Base-by-base conservation (phyloP, 495 filamentous ascomycete species). In the Daldinia childiae region DNA sequence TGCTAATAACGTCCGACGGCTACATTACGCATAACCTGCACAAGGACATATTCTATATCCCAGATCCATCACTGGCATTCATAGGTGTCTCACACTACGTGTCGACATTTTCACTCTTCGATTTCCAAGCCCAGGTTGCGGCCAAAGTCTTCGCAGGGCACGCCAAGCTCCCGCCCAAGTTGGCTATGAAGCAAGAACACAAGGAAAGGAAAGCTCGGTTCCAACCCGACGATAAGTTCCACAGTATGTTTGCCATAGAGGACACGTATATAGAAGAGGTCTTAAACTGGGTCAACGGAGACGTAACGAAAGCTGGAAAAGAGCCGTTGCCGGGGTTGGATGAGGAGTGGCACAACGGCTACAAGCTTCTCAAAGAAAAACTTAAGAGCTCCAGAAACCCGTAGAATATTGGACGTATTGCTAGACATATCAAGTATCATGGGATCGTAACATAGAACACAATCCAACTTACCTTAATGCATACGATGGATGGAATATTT, bases 1-100 rank as follows among this genome's bases (percentile, higher is more conserved):
- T 86, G 0, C 73, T 92, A 4, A 84, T 91, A 1, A 90, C 90
- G 4, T 66, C 76, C 0, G 87, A 91, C 61, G 90, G 90, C 0
- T 84, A 80, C 3, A 88, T 88, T 72, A 73, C 89, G n/a, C 89
- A 91, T 73, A 91, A 92, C 70, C 68, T 91, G 4, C 86, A 91
- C 77, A 85, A 86, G 43, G 88, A 91, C 66, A 86, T 91, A 3
- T 90, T 90, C 72, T 91, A 89, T 69, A 90, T 90, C 48, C 82
- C 84, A 0, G 88, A 91, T 59, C 88, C 89, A 0, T 85, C 87
- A 0, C 72, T 91, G 14, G 82, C 82, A 0, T 90, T 91, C 68
- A 78, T 91, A 7, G 89, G 89, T 0, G 81, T 89, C 0, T 85
- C 88, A 0, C 88, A 87, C 73, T 84, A 88, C 51, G 86, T 85